These are phyloP conservation scores for Kodamaea restingae DNA, from an alignment of 805 yeast genomes.

Conservation along the genomic window DNA sequence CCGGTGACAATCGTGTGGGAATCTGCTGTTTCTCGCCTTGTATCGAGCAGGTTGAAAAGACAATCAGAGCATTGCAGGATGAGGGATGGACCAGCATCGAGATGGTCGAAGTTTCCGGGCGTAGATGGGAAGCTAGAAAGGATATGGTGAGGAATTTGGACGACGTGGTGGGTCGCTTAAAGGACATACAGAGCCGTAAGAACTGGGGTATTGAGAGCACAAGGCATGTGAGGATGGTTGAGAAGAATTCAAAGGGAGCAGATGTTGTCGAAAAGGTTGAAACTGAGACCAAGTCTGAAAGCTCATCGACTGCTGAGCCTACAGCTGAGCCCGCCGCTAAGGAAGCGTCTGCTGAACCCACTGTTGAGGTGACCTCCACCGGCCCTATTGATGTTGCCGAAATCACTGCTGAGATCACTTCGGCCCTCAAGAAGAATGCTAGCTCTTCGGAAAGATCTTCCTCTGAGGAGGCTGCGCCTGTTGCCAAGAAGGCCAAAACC, in stretches of 20 bases:
- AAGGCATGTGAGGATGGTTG: constrained; percentile 36
- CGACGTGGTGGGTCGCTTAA: constrained; percentile 72
- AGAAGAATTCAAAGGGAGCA: constrained; percentile 17
- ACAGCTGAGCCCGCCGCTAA: constrained; percentile 11
- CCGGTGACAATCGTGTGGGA: constrained; percentile 51
- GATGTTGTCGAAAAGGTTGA: constrained; percentile 15
- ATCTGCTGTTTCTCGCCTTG: constrained; percentile 97
- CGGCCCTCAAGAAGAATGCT: constrained; percentile 11
- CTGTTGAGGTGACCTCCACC: no score
- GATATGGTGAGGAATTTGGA: constrained; percentile 78
- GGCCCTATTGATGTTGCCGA: no score
- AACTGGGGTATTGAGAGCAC: constrained; percentile 58
- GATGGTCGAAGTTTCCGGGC: constrained; percentile 86
- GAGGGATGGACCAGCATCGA: constrained; percentile 84
- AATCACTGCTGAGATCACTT: no score
- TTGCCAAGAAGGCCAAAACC: constrained; percentile 5
- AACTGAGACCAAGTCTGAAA: constrained; percentile 10
- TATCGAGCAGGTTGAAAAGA: constrained; percentile 90
- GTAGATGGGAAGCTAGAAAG: constrained; percentile 84
- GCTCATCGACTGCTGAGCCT: no score
- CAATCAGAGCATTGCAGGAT: constrained; percentile 67
- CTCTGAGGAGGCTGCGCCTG: constrained; percentile 10
- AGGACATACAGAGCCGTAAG: constrained; percentile 72
- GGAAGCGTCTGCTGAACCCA: constrained; percentile 7
- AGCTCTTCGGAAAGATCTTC: no score